Conservation (phyloP, 2,329 filamentous ascomycete genomes). For the Arthrinium phaeospermum region DNA sequence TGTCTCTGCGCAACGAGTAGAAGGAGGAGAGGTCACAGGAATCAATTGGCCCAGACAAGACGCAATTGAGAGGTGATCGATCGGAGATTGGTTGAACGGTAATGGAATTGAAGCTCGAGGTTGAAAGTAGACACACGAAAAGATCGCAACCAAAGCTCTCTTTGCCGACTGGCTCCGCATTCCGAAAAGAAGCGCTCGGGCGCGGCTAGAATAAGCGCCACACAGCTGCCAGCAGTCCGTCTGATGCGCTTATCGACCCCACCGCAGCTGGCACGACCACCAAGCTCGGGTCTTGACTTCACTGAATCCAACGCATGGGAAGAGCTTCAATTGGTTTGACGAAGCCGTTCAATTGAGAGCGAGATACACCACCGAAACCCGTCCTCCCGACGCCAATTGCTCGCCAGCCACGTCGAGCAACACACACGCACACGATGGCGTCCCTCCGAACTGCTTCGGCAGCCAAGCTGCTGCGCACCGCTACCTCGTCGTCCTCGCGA, state of each 20-base stretch:
- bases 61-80: slow-evolving; percentile 34
- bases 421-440: slow-evolving; percentile 58
- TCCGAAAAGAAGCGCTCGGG: not conserved
- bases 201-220: not conserved
- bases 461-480: slow-evolving; percentile 54
- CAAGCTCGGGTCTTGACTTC: slow-evolving; percentile 2
- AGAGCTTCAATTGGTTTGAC: slow-evolving; percentile 13
- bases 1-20: not conserved
- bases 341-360: slow-evolving; percentile 12
- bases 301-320: not conserved
- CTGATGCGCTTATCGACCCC: not conserved
- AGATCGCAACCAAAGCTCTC: slow-evolving; percentile 44
- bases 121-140: slow-evolving; percentile 45
- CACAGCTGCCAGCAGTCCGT: not conserved
- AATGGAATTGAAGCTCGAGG: slow-evolving; percentile 25
- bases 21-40: slow-evolving; percentile 28
- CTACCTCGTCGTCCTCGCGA: slow-evolving; percentile 43
- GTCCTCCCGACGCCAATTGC: slow-evolving; percentile 19
- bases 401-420: slow-evolving; percentile 10
- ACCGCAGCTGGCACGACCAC: not conserved
- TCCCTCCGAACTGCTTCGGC: slow-evolving; percentile 65
- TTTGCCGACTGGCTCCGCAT: slow-evolving; percentile 44
- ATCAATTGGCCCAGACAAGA: slow-evolving; percentile 43
- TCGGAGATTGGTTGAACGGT: slow-evolving; percentile 29
- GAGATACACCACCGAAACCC: not conserved